Evolutionary conservation across 805 yeast genomes (phyloP), one percentile per base, ranked within the genome.

Genomic region (Soucietia sequanensis): DNA sequence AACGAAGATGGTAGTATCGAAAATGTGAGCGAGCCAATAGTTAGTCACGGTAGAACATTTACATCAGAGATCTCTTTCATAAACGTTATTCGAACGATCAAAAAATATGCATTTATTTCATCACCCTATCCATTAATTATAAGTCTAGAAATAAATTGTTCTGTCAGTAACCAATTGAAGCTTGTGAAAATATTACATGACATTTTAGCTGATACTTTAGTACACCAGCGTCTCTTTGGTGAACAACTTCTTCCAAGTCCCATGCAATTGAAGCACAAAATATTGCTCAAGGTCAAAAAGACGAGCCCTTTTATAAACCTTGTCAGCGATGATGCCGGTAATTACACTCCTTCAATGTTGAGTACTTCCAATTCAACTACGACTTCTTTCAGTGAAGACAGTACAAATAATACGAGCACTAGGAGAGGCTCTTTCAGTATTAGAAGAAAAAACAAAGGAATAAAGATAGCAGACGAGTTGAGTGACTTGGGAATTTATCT

Each of bases 21-120:
- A 8, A 31, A 43, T 9, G 59, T 54, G 10, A 58, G 62, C 9
- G 90, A 83, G 0, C 99, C 99, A 0, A 76, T 86, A 0, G 96
- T 93, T 0, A 83, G 84, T 19, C 99, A 93, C 58, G 99, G 99
- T 0, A 64, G 82, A 31, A 78, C 95, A 0, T 76, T 93, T 42
- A 87, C 98, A 0, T 70, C 81, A 0, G 76, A 91, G 1, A 76
- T 91, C 8, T 75, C 79, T 2, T 72, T 91, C 20, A 56, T 65
- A 8, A 81, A 80, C 44, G 97, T 89, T 2, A 58, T 88, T 3
- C 76, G 74, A 24, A 77, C 88, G 0, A 78, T 95, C 8, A 73
- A 81, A 46, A 86, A 87, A 55, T 87, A 87, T 56, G 95, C 96
- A 0, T 93, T 95, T 54, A 79, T 86, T n/a, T 69, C 89, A 0